Evolutionary conservation across 2,329 filamentous ascomycete species (phyloP).

Genomic region (Colletotrichum sansevieriae): DNA sequence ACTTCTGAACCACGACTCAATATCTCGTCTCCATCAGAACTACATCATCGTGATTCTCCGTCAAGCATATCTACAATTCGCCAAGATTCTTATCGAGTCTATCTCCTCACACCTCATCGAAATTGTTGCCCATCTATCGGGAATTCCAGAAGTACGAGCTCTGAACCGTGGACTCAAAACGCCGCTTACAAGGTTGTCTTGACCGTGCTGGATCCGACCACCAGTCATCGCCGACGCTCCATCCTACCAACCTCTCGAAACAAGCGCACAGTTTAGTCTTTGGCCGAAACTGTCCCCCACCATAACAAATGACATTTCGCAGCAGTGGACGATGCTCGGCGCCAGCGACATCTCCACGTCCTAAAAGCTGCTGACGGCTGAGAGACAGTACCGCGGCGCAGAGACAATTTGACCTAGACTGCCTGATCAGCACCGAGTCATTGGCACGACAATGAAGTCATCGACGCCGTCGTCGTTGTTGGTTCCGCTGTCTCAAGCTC

Average conservation of each 20-base stretch:
- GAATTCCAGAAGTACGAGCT: constrained; percentile 2
- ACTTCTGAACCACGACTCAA: too few species aligned
- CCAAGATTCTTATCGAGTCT: neutral
- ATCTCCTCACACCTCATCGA: constrained; percentile 6
- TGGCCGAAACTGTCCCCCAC: constrained; percentile 8
- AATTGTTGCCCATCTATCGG: neutral
- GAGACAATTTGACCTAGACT: constrained; percentile 12
- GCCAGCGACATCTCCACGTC: constrained; percentile 3
- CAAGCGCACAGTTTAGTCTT: constrained; percentile 10
- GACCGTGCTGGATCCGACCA: constrained; percentile 3
- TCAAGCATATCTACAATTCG: constrained; percentile 19
- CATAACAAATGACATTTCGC: constrained; percentile 9
- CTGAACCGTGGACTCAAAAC: neutral
- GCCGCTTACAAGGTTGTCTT: neutral
- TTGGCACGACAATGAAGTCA: constrained; percentile 7
- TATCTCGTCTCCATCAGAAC: too few species aligned
- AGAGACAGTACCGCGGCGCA: neutral
- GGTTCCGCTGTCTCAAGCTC: neutral
- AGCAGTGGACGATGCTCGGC: neutral
- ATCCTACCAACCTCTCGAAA: constrained; percentile 16
- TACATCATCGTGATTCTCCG: neutral
- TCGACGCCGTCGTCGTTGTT: neutral
- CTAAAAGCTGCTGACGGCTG: neutral
- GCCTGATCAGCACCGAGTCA: constrained; percentile 18
- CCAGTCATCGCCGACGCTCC: neutral